A percentile compares a stretch with the other conserved stretches of the same genome.
phyloP scores from a whole-genome alignment of 371 early-diverging fungal genomes.

The Paraphysoderma sedebokerense region DNA sequence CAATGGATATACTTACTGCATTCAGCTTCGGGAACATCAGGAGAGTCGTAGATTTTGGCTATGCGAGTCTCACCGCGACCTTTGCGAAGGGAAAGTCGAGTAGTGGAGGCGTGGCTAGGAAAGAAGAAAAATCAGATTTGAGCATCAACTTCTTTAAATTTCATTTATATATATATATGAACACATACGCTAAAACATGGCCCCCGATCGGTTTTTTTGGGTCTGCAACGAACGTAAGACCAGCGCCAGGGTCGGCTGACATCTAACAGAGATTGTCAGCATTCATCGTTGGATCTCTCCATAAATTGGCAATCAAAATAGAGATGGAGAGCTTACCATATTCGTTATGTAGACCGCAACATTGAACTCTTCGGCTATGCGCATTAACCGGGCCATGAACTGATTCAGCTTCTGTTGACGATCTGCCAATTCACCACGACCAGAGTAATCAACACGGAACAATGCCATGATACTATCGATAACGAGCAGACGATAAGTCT shows the following conservation, averaged over 20 bases:
- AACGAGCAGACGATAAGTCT: slow-evolving; percentile 10
- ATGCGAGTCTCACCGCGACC: slow-evolving; percentile 47
- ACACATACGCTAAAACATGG: slow-evolving; percentile 34
- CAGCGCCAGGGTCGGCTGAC: slow-evolving; percentile 32
- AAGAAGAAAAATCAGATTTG: too few species aligned
- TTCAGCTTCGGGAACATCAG: slow-evolving; percentile 37
- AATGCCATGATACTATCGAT: slow-evolving; percentile 62
- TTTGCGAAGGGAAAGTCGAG: slow-evolving; percentile 40
- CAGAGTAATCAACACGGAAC: slow-evolving; percentile 61
- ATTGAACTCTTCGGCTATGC: slow-evolving; percentile 75
- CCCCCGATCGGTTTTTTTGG: slow-evolving; percentile 78
- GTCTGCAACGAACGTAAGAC: slow-evolving; percentile 59
- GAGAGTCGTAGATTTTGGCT: slow-evolving; percentile 41
- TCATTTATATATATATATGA: too few species aligned
- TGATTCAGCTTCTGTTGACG: slow-evolving; percentile 73
- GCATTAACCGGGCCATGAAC: slow-evolving; percentile 56
- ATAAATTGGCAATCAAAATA: too few species aligned
- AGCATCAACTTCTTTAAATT: too few species aligned
- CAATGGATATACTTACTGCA: slow-evolving; percentile 17
- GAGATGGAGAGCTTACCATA: slow-evolving; percentile 39
- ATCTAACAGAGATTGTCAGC: slow-evolving; percentile 9
- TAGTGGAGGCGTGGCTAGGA: slow-evolving; percentile 9
- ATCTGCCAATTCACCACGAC: slow-evolving; percentile 77
- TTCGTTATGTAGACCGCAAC: slow-evolving; percentile 80
- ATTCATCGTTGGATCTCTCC: too few species aligned